phyloP scores from a whole-genome alignment of 75 land plant genomes.

The Chamaecyparis obtusa region DNA sequence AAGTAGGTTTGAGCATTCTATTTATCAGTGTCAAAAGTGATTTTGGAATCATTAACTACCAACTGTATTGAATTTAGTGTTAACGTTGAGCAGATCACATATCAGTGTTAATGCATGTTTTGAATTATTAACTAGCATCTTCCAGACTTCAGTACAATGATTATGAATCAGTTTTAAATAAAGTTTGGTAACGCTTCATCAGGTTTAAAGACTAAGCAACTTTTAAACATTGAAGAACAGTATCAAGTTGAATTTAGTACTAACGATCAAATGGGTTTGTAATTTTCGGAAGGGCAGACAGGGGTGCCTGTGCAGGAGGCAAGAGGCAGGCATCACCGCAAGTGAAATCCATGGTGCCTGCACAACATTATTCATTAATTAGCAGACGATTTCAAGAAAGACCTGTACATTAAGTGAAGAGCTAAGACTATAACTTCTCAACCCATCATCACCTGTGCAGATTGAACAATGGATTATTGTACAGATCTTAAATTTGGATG shows the following conservation, averaged over 20 bases:
- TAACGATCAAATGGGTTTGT: not conserved
- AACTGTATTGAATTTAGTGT: too few relatives aligned
- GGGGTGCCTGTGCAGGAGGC: not conserved
- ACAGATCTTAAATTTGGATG: not conserved
- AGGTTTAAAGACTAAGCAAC: not conserved
- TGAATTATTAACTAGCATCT: too few relatives aligned
- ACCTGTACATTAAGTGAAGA: not conserved
- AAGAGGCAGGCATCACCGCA: not conserved
- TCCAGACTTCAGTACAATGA: too few relatives aligned
- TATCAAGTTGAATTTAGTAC: not conserved
- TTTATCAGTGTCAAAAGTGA: too few relatives aligned
- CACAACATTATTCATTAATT: not conserved
- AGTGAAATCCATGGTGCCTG: constrained; percentile 5
- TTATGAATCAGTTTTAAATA: too few relatives aligned
- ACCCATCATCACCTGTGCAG: not conserved
- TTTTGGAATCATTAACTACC: too few relatives aligned
- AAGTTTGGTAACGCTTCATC: too few relatives aligned
- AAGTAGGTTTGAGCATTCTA: too few relatives aligned
- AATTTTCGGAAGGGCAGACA: not conserved
- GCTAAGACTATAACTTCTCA: not conserved
- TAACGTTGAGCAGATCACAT: too few relatives aligned
- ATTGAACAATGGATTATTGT: not conserved
- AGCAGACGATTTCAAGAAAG: not conserved
- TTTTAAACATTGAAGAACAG: not conserved
- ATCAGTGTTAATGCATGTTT: too few relatives aligned